A percentile compares a stretch with the other conserved stretches of the same genome.
Evolutionary conservation across 148 eudicot species (phyloP).

Genomic region (Pharnaceum exiguum): DNA sequence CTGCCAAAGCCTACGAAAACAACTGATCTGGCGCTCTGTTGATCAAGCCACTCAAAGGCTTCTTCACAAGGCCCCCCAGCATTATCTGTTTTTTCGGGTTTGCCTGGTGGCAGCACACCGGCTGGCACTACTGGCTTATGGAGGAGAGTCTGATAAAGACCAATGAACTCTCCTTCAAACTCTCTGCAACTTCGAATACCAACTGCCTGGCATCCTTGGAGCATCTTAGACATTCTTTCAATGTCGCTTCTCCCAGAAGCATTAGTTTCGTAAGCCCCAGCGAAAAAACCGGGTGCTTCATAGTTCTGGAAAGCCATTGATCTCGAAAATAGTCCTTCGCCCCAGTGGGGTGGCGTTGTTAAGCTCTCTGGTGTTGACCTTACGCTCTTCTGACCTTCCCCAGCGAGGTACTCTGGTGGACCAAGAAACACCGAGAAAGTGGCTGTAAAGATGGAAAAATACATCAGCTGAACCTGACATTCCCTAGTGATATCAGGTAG

Average conservation of each 20-base stretch:
- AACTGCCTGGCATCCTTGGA: slow-evolving; percentile 20
- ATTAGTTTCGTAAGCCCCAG: slow-evolving; percentile 5
- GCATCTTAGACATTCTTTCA: slow-evolving; percentile 20
- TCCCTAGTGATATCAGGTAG: slow-evolving; percentile 26
- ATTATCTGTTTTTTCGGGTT: background rate
- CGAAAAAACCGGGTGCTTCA: slow-evolving; percentile 5
- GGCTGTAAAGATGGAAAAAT: slow-evolving; percentile 29
- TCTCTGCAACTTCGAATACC: slow-evolving; percentile 23
- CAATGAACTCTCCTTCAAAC: slow-evolving; percentile 33
- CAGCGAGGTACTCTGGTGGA: slow-evolving; percentile 21
- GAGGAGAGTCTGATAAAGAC: slow-evolving; percentile 13
- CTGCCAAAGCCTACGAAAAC: slow-evolving; percentile 43
- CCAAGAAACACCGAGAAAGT: slow-evolving; percentile 18
- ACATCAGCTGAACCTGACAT: slow-evolving; percentile 14
- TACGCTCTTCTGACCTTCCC: slow-evolving; percentile 3
- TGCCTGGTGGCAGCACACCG: slow-evolving; percentile 30
- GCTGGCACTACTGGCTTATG: slow-evolving; percentile 28
- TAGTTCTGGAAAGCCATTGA: slow-evolving; percentile 6
- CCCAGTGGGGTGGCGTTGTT: slow-evolving; percentile 14
- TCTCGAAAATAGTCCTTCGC: slow-evolving; percentile 18
- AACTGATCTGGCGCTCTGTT: slow-evolving; percentile 15
- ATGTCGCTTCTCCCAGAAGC: slow-evolving; percentile 25
- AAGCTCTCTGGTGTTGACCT: slow-evolving; percentile 11
- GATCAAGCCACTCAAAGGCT: slow-evolving; percentile 32
- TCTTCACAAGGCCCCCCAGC: slow-evolving; percentile 9